Evolutionary conservation across 148 eudicot genomes (phyloP).

Genomic region (Pouteria glomerata): DNA sequence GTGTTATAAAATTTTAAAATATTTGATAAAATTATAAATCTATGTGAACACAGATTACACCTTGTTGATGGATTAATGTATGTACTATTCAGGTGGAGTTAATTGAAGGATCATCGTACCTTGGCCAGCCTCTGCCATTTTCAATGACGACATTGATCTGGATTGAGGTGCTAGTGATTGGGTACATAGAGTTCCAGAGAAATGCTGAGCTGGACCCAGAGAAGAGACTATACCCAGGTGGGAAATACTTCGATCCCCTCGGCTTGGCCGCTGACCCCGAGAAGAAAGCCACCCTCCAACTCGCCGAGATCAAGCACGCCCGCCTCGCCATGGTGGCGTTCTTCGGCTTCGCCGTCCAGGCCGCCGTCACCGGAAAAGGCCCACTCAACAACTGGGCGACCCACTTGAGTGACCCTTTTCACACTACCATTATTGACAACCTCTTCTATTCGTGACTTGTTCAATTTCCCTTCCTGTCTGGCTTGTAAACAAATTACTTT

Average conservation of each 20-base stretch:
- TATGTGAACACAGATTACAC: no score
- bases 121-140: conserved; percentile 96
- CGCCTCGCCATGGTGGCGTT: conserved; percentile 94
- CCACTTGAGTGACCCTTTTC: conserved; percentile 96
- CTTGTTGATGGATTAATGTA: no score
- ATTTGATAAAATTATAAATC: no score
- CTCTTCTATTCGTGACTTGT: conserved; percentile 37
- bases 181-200: conserved; percentile 94
- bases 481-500: no score
- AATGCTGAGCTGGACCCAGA: conserved; percentile 92
- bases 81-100: conserved; percentile 64
- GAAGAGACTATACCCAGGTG: conserved; percentile 94
- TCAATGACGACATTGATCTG: conserved; percentile 74
- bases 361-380: conserved; percentile 92
- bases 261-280: conserved; percentile 90
- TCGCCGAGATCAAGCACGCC: conserved; percentile 97
- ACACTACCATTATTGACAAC: conserved; percentile 92
- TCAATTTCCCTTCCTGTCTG: no score
- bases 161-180: conserved; percentile 85
- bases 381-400: conserved; percentile 99
- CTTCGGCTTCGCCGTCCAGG: conserved; percentile 94
- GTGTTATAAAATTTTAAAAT: no score
- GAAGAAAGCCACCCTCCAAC: conserved; percentile 80
- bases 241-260: conserved; percentile 71
- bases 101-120: conserved; percentile 87